Percentiles rank a stretch among this genome's conserved stretches.
These are phyloP conservation scores for Erodium chrysanthum DNA, from an alignment of 441 rosid genomes.

Conservation along the genomic window DNA sequence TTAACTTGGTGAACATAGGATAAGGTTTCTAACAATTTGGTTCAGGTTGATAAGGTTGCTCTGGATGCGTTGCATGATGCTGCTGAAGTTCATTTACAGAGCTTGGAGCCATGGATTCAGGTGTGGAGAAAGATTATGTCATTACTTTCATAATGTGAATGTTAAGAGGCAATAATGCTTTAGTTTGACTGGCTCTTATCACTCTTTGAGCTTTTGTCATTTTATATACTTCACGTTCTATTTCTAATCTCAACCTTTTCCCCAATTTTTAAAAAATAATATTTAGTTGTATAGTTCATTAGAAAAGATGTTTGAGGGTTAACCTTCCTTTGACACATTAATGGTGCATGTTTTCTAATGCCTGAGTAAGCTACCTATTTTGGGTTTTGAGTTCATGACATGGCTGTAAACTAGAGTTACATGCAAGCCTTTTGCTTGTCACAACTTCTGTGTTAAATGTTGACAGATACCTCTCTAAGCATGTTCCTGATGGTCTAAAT, in stretches of 20 bases:
- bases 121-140: constrained; percentile 24
- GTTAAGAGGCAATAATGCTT: neutral
- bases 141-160: neutral
- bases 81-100: constrained; percentile 85
- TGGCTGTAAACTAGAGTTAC: neutral
- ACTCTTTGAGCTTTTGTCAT: neutral
- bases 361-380: neutral
- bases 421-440: neutral
- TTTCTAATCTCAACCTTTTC: neutral
- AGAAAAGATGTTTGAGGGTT: neutral
- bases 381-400: neutral
- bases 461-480: neutral
- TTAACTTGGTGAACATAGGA: constrained; percentile 6
- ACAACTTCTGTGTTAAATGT: neutral
- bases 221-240: neutral
- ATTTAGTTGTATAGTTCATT: neutral
- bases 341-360: neutral
- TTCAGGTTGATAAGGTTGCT: constrained; percentile 82
- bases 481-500: neutral
- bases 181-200: neutral
- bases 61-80: constrained; percentile 79
- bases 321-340: neutral
- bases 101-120: constrained; percentile 98
- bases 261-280: neutral
- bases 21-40: constrained; percentile 18